Conservation (phyloP, 176 grass and related monocot genomes). For the Tuctoria greenei region DNA sequence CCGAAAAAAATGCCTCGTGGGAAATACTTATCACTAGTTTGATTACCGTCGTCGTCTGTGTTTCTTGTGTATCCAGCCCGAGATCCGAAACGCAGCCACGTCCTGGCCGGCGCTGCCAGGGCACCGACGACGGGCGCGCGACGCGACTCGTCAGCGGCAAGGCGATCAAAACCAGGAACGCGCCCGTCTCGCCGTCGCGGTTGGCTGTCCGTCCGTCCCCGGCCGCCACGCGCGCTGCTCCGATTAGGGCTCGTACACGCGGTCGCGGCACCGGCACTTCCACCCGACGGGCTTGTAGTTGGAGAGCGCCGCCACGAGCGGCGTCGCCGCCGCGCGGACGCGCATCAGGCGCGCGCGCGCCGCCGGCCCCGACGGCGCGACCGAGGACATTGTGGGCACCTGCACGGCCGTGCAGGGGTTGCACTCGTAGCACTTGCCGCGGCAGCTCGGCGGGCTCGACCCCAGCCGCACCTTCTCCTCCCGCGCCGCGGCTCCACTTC, state of each 20-base stretch:
- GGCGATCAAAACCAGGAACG: neutral
- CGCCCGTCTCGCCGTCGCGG: neutral
- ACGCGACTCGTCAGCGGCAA: neutral
- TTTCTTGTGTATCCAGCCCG: neutral
- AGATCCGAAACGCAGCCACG: neutral
- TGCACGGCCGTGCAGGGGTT: constrained; percentile 72
- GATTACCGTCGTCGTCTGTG: neutral
- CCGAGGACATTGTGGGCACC: constrained; percentile 49
- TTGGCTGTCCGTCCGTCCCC: too few relatives aligned
- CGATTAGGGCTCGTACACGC: constrained; percentile 60
- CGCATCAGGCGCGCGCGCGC: neutral
- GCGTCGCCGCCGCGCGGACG: neutral
- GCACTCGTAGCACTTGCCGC: constrained; percentile 66
- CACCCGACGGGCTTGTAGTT: constrained; percentile 85
- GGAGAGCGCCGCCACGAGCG: constrained; percentile 37
- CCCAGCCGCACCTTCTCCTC: constrained; percentile 65
- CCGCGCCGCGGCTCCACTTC: neutral
- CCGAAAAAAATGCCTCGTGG: constrained; percentile 13
- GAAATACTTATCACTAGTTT: neutral
- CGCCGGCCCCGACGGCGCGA: constrained; percentile 1
- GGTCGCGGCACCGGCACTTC: constrained; percentile 76
- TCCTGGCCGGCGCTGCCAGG: neutral
- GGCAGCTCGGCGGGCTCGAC: constrained; percentile 78
- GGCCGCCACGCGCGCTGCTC: neutral
- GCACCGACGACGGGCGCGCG: neutral